Base-by-base conservation (phyloP, 352 stramenopile genomes). In the Hyaloperonospora arabidopsidis region DNA sequence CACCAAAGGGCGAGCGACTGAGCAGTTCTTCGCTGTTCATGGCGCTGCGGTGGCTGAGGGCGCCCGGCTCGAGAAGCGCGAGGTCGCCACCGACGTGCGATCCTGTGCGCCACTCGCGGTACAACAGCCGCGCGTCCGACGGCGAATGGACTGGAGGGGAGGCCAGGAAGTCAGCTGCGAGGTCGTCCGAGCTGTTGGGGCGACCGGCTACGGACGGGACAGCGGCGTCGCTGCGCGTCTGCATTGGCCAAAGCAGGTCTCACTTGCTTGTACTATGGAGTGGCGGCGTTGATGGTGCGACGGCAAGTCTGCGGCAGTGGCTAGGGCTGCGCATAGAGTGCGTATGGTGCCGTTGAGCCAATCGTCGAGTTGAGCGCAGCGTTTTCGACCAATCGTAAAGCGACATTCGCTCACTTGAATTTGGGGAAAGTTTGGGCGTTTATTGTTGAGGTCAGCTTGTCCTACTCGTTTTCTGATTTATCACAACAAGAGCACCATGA, bases 21-120 rank as follows among this genome's bases (percentile, higher is more conserved):
- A 86, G 62, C 17, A 76, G 46, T 17, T 83, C 76, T 12, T 86
- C 72, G 64, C 73, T 72, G 52, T 61, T 87, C 79, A 89, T 87
- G 22, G 25, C 39, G 53, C 23, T 44, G 43, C 29, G 45, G 13
- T 55, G 58, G 52, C 39, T 54, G 25, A 32, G 35, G 43, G 50
- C 45, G 44, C 35, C 44, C 11, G 48, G 59, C 22, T 72, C 63
- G 0, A 75, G 43, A 25, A 58, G 63, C 2, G 57, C 49, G 18
- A 76, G 49, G 41, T 76, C 68, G 1, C 58, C 70, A 19, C 70
- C 72, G 4, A 75, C 56, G 57, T 79, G 67, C 23, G 77, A 75
- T 39, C 73, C 65, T 17, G 79, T 87, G 54, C 82, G 79, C 82
- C 82, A 89, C 70, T 89, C 71, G 47, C 82, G 75, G 46, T 92